phyloP scores from a whole-genome alignment of 192 early-diverging fungal species.

The Diversispora eburnea region DNA sequence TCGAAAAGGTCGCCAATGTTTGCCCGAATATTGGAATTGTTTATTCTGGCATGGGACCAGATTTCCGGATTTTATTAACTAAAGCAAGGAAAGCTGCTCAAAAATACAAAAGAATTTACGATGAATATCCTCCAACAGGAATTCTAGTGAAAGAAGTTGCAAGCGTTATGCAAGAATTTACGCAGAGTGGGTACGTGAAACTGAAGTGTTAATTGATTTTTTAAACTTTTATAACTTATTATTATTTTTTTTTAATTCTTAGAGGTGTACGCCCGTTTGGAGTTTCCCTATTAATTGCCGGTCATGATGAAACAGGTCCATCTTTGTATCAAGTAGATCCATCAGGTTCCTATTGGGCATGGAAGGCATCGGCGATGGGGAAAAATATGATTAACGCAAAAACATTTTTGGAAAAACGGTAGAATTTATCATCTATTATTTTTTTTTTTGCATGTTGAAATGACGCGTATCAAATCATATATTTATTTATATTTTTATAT shows the following conservation, averaged over 20 bases:
- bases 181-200: slow-evolving; percentile 82
- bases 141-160: slow-evolving; percentile 98
- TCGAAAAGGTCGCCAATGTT: slow-evolving; percentile 88
- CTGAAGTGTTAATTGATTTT: neutral
- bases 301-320: slow-evolving; percentile 89
- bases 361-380: slow-evolving; percentile 98
- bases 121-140: slow-evolving; percentile 90
- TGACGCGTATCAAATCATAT: neutral
- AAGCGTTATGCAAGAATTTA: slow-evolving; percentile 97
- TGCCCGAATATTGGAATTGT: slow-evolving; percentile 96
- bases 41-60: slow-evolving; percentile 98
- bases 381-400: slow-evolving; percentile 99
- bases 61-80: slow-evolving; percentile 91
- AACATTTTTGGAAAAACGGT: slow-evolving; percentile 98
- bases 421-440: neutral
- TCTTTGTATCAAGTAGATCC: slow-evolving; percentile 98
- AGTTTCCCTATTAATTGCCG: slow-evolving; percentile 94
- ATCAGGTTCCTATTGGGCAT: slow-evolving; percentile 96
- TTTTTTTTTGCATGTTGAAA: neutral
- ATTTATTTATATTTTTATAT: neutral
- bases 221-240: neutral
- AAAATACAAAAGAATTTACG: slow-evolving; percentile 88
- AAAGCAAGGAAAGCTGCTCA: slow-evolving; percentile 97
- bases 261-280: slow-evolving; percentile 99
- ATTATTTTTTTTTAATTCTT: neutral